phyloP scores from a whole-genome alignment of 371 early-diverging fungal species.

The Mortierella sp. region DNA sequence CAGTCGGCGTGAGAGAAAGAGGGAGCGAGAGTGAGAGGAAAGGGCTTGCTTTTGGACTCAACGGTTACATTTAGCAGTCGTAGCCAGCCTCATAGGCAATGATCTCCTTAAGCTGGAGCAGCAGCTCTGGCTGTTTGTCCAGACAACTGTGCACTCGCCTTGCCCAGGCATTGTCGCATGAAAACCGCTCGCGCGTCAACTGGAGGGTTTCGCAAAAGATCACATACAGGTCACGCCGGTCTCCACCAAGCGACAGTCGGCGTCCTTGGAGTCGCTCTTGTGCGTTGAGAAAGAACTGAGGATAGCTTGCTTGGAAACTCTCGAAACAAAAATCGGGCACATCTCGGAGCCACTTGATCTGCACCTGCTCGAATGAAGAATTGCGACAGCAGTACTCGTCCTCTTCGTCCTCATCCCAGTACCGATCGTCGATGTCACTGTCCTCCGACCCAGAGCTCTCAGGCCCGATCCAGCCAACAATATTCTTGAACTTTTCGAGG shows the following conservation, averaged over 20 bases:
- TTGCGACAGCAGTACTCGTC: slow-evolving; percentile 42
- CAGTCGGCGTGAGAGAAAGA: neutral
- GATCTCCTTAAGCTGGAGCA: slow-evolving; percentile 67
- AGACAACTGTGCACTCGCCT: slow-evolving; percentile 55
- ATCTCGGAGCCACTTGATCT: slow-evolving; percentile 56
- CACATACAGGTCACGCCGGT: slow-evolving; percentile 31
- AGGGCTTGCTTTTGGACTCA: neutral
- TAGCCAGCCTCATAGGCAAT: slow-evolving; percentile 64
- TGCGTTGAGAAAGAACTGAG: slow-evolving; percentile 66
- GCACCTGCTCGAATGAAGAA: slow-evolving; percentile 56
- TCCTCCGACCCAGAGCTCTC: slow-evolving; percentile 19
- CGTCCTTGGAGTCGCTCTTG: slow-evolving; percentile 37
- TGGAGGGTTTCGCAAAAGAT: slow-evolving; percentile 41
- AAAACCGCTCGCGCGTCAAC: slow-evolving; percentile 25
- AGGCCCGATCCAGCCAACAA: slow-evolving; percentile 47
- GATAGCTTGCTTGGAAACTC: slow-evolving; percentile 56
- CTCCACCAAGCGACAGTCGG: slow-evolving; percentile 35
- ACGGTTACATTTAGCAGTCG: slow-evolving; percentile 29
- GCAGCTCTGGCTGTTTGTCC: slow-evolving; percentile 55
- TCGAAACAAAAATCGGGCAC: slow-evolving; percentile 52
- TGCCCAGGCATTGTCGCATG: slow-evolving; percentile 61
- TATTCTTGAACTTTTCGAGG: slow-evolving; percentile 43
- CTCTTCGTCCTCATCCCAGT: slow-evolving; percentile 24
- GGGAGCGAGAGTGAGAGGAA: neutral
- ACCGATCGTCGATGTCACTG: neutral